A percentile compares a stretch with the other conserved stretches of the same genome.
phyloP scores from a whole-genome alignment of 805 yeast species.

The Candida pseudoglaebosa region DNA sequence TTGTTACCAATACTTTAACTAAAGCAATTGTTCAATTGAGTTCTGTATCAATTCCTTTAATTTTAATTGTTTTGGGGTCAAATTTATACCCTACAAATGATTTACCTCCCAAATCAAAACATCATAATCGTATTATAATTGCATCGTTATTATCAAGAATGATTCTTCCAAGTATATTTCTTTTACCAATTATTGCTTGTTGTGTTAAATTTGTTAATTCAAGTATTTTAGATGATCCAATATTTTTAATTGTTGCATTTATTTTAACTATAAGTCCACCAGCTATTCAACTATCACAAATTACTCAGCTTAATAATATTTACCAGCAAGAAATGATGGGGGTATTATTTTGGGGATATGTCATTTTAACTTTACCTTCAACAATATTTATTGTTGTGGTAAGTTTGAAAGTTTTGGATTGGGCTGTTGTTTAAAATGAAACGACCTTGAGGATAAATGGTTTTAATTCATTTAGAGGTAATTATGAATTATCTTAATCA shows the following conservation, averaged over 20 bases:
- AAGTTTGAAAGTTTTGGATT: slow-evolving; percentile 56
- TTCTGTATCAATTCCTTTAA: slow-evolving; percentile 71
- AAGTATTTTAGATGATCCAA: slow-evolving; percentile 77
- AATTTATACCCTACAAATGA: slow-evolving; percentile 67
- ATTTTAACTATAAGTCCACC: slow-evolving; percentile 77
- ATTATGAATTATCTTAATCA: too few relatives aligned
- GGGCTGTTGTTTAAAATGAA: slow-evolving; percentile 30
- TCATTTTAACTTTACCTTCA: slow-evolving; percentile 68
- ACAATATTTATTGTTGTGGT: slow-evolving; percentile 69
- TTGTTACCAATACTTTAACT: slow-evolving; percentile 62
- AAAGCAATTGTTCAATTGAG: slow-evolving; percentile 64
- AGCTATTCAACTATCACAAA: slow-evolving; percentile 78
- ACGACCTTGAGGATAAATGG: too few relatives aligned
- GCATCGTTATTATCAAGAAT: slow-evolving; percentile 73
- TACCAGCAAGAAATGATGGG: slow-evolving; percentile 83
- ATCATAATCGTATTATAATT: slow-evolving; percentile 58
- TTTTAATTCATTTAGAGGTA: too few relatives aligned
- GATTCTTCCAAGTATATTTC: slow-evolving; percentile 68
- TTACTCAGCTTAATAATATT: slow-evolving; percentile 70
- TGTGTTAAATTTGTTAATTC: slow-evolving; percentile 60
- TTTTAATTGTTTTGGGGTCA: slow-evolving; percentile 73
- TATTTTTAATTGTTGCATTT: slow-evolving; percentile 71
- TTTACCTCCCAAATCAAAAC: slow-evolving; percentile 60
- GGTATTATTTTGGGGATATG: slow-evolving; percentile 80
- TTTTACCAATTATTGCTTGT: slow-evolving; percentile 63